A percentile compares a stretch with the other conserved stretches of the same genome.
phyloP scores from a whole-genome alignment of 345 rosid species.

The Syzygium grande region DNA sequence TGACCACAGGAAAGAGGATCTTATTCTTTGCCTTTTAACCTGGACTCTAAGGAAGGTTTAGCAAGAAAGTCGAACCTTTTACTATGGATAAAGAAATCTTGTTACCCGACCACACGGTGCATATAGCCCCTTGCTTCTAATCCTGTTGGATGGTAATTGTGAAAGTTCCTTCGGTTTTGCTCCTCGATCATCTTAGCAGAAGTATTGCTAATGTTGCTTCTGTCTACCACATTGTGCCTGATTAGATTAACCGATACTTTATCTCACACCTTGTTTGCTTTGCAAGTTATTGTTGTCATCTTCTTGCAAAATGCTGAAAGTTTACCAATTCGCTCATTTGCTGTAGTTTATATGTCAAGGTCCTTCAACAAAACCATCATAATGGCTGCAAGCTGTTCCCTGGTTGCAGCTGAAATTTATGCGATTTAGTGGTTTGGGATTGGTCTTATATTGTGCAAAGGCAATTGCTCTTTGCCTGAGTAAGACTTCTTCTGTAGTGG shows the following conservation, averaged over 20 bases:
- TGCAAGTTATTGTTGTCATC: neutral
- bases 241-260: neutral
- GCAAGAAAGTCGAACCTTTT: neutral
- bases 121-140: neutral
- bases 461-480: neutral
- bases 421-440: neutral
- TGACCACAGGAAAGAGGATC: neutral
- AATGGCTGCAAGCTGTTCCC: neutral
- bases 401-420: neutral
- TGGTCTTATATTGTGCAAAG: neutral
- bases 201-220: neutral
- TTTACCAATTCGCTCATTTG: neutral
- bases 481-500: neutral
- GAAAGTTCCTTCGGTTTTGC: neutral
- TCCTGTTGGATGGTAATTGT: neutral
- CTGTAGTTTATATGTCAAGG: neutral
- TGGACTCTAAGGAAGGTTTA: neutral
- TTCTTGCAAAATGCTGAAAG: neutral
- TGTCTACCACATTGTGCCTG: neutral
- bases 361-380: neutral
- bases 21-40: neutral
- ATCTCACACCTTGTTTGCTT: neutral
- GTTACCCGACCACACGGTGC: neutral
- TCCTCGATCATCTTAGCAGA: neutral
- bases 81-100: neutral